phyloP scores from a whole-genome alignment of 2,329 filamentous ascomycete genomes.

The Monosporascus sp. region DNA sequence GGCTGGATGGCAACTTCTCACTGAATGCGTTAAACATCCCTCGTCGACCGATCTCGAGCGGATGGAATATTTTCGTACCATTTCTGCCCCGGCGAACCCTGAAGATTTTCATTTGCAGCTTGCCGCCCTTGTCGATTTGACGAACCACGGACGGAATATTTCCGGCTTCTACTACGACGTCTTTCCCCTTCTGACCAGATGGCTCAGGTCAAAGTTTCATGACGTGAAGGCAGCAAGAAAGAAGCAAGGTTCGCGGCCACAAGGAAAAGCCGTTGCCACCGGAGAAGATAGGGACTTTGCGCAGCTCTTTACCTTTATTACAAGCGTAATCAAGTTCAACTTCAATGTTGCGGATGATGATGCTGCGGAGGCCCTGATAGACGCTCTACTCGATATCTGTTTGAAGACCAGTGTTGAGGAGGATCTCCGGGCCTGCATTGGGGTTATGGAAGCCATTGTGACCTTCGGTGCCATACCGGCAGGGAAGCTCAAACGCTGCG shows the following conservation, averaged over 20 bases:
- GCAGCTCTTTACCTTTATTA: constrained; percentile 59
- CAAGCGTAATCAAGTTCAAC: constrained; percentile 70
- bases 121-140: constrained; percentile 56
- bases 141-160: constrained; percentile 55
- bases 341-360: constrained; percentile 61
- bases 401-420: constrained; percentile 58
- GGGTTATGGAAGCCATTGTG: constrained; percentile 64
- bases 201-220: constrained; percentile 54
- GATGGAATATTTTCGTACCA: constrained; percentile 58
- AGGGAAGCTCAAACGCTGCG: constrained; percentile 56
- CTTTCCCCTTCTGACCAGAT: constrained; percentile 55
- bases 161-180: constrained; percentile 64
- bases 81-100: constrained; percentile 49
- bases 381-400: constrained; percentile 60
- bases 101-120: constrained; percentile 65
- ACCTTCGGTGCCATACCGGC: constrained; percentile 66
- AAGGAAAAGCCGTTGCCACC: constrained; percentile 35
- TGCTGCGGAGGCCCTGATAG: constrained; percentile 56
- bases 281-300: constrained; percentile 58
- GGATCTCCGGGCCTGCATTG: constrained; percentile 63
- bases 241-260: constrained; percentile 39
- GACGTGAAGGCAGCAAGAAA: constrained; percentile 48
- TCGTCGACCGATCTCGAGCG: constrained; percentile 62
- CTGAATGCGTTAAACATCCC: constrained; percentile 58
- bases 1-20: constrained; percentile 62